Percentiles rank a stretch among this genome's conserved stretches.
These are phyloP conservation scores for Phytophthora melonis DNA, from an alignment of 352 stramenopile genomes.

Conservation along the genomic window DNA sequence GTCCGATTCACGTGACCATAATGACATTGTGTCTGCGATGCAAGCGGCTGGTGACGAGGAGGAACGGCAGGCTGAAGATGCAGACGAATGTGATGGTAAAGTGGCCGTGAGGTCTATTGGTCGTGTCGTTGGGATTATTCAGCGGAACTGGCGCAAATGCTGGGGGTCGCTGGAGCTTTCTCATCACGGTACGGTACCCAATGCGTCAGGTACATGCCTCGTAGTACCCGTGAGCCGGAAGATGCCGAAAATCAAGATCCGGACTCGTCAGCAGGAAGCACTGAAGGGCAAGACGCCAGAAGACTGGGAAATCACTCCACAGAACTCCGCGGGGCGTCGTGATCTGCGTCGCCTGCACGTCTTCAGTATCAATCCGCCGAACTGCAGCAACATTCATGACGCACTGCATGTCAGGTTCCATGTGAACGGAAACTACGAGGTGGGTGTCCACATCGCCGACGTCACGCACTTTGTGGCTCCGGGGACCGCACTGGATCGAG, in stretches of 20 bases:
- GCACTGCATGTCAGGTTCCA: constrained; percentile 17
- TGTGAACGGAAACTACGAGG: not conserved
- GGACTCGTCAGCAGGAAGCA: constrained; percentile 88
- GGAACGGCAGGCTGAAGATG: not conserved
- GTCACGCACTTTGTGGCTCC: constrained; percentile 1
- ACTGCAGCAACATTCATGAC: constrained; percentile 67
- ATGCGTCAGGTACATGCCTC: constrained; percentile 49
- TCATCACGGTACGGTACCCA: not conserved
- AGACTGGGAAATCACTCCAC: constrained; percentile 93
- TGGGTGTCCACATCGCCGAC: not conserved
- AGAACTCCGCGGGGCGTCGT: constrained; percentile 86
- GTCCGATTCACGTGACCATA: not conserved
- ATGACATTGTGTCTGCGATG: not conserved
- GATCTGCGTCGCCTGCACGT: not conserved
- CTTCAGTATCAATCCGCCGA: constrained; percentile 48
- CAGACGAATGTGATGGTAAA: not conserved
- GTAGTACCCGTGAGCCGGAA: constrained; percentile 87
- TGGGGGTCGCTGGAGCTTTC: not conserved
- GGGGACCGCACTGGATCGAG: not conserved
- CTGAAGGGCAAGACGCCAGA: constrained; percentile 83
- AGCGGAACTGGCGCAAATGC: not conserved
- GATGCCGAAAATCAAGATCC: constrained; percentile 93
- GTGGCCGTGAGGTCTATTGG: not conserved
- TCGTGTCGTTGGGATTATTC: not conserved
- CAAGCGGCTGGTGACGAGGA: not conserved